Base-by-base conservation (phyloP, 345 rosid species). In the Eucalyptus regnans region DNA sequence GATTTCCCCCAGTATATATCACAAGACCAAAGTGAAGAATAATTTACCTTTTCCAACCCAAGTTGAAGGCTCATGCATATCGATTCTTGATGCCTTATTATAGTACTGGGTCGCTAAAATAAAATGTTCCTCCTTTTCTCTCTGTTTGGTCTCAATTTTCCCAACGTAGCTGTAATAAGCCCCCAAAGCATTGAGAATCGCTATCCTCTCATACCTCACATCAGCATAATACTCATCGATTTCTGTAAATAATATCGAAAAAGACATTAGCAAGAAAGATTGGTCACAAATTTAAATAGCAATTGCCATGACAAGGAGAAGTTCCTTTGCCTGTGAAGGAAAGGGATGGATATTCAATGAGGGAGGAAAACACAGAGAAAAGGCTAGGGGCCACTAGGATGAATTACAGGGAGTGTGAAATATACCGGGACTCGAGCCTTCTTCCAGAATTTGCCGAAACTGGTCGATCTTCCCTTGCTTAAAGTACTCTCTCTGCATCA, bases 141-240 rank as follows among this genome's bases (percentile, higher is more conserved):
- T 94, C 50, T 93, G 95, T 49, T 93, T 98, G 2, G 97, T 95
- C 95, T 97, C 99, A 50, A 95, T 96, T 92, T 97, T 98, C 48
- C 98, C 99, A 27, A 96, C 95, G 94, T 96, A 96, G 91, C 98
- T 93, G 91, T 97, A 94, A 91, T 97, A 98, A 48, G 99, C 99
- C 81, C 99, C 99, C 52, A 97, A 87, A 86, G 99, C 99, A 93
- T 97, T 97, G 86, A 98, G 94, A 86, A 98, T 96, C 41, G 99
- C 99, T 88, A 98, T 98, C 93, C 99, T 94, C 93, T 98, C 99
- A 85, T 97, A 98, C 91, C 94, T 95, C 88, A 98, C 98, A 92
- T 98, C 98, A 25, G 99, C 99, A 92, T 98, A 98, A 90, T 98
- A 98, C 90, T 98, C 99, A 88, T 98, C 99, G 87, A 97, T 98